Evolutionary conservation across 345 rosid species (phyloP).

Genomic region (Ricinus communis): DNA sequence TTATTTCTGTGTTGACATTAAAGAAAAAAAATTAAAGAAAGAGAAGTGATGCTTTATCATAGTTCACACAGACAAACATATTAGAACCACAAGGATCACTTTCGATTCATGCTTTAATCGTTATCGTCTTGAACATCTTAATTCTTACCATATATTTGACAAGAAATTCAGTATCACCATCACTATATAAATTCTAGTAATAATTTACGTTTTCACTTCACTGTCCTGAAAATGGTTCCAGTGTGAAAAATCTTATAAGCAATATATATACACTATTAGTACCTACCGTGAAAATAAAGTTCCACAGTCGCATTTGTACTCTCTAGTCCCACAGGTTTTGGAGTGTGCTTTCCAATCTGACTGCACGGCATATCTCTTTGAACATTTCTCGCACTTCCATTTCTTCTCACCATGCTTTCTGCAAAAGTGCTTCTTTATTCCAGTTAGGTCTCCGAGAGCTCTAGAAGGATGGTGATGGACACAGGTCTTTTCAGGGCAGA

Average conservation of each 20-base stretch:
- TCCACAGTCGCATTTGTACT: conserved; percentile 95
- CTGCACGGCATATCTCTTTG: conserved; percentile 92
- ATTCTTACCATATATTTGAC: too few species aligned
- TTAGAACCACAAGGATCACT: conserved; percentile 6
- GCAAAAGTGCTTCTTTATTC: conserved; percentile 93
- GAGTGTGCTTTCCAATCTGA: conserved; percentile 99
- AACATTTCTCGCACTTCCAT: conserved; percentile 96
- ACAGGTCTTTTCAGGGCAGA: conserved; percentile 88
- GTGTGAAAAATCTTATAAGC: too few species aligned
- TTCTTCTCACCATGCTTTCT: conserved; percentile 97
- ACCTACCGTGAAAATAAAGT: conserved; percentile 79
- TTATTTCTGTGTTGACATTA: background rate
- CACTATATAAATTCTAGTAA: background rate
- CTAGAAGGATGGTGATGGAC: conserved; percentile 89
- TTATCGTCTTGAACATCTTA: background rate
- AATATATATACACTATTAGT: background rate
- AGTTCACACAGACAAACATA: conserved; percentile 5
- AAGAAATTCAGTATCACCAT: too few species aligned
- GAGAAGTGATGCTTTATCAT: background rate
- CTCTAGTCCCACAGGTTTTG: conserved; percentile 95
- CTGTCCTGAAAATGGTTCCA: too few species aligned
- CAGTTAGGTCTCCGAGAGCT: conserved; percentile 96
- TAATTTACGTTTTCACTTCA: background rate
- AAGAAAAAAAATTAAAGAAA: too few species aligned
- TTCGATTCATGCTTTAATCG: conserved; percentile 11